These are phyloP conservation scores for Tardiomyces digboiensis DNA, from an alignment of 1,139 yeast species.

Conservation along the genomic window DNA sequence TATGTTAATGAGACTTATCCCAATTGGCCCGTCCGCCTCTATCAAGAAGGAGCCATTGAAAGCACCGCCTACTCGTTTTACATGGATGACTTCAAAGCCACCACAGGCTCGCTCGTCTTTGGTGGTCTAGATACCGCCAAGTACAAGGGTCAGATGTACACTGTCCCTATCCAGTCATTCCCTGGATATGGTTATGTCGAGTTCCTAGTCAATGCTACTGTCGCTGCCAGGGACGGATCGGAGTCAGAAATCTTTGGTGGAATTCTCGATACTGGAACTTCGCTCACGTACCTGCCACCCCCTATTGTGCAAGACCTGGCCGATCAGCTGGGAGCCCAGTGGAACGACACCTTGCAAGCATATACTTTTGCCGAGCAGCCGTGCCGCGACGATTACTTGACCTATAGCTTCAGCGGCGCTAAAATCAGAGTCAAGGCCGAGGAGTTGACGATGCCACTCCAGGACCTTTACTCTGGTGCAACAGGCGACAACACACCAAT, in stretches of 20 bases:
- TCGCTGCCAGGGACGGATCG: slow-evolving; percentile 3
- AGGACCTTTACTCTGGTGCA: slow-evolving; percentile 18
- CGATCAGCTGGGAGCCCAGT: not conserved
- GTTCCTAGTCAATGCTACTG: not conserved
- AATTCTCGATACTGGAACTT: slow-evolving; percentile 29
- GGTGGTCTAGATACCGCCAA: slow-evolving; percentile 49
- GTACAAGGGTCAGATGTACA: slow-evolving; percentile 34
- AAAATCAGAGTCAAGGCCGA: slow-evolving; percentile 33
- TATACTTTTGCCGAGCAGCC: not conserved
- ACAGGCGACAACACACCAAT: slow-evolving; percentile 1
- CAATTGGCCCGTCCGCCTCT: slow-evolving; percentile 37
- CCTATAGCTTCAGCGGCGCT: slow-evolving; percentile 33
- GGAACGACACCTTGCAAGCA: not conserved
- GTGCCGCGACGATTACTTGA: slow-evolving; percentile 9
- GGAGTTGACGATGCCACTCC: slow-evolving; percentile 19
- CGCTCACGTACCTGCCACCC: slow-evolving; percentile 22
- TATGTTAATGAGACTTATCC: slow-evolving; percentile 6
- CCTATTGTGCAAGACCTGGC: not conserved
- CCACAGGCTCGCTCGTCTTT: slow-evolving; percentile 39
- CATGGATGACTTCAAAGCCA: slow-evolving; percentile 31
- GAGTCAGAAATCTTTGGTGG: slow-evolving; percentile 10
- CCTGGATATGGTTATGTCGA: not conserved
- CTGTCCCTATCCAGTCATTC: slow-evolving; percentile 11
- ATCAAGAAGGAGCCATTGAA: slow-evolving; percentile 35
- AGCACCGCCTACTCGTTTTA: slow-evolving; percentile 42